Evolutionary conservation across 108 stramenopile species (phyloP).

Genomic region (Schizochytrium sp.): DNA sequence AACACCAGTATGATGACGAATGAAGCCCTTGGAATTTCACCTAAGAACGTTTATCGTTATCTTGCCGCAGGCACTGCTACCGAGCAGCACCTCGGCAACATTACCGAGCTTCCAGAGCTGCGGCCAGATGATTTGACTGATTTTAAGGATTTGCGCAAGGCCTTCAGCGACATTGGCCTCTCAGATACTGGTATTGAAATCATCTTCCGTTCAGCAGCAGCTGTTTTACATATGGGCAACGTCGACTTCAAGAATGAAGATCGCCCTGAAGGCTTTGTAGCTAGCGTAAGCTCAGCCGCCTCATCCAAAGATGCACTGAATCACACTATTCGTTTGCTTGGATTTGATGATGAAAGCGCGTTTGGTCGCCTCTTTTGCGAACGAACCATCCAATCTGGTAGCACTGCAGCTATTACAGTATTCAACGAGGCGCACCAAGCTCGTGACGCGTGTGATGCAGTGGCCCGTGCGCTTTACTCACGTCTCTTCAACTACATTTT

Average conservation of each 20-base stretch:
- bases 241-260: neutral
- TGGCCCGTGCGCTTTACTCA: constrained; percentile 62
- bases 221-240: constrained; percentile 45
- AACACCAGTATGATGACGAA: neutral
- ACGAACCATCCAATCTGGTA: neutral
- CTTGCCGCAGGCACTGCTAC: constrained; percentile 49
- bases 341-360: neutral
- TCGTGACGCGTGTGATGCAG: constrained; percentile 55
- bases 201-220: neutral
- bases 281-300: neutral
- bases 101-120: constrained; percentile 37
- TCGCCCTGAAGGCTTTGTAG: neutral
- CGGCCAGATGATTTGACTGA: neutral
- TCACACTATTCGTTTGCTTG: neutral
- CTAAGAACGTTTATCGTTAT: constrained; percentile 65
- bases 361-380: neutral
- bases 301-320: neutral
- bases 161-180: constrained; percentile 65
- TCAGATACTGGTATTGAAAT: constrained; percentile 73
- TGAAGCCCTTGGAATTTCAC: constrained; percentile 59
- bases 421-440: constrained; percentile 27
- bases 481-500: constrained; percentile 60
- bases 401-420: neutral
- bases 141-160: constrained; percentile 1
- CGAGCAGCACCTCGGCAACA: constrained; percentile 15